phyloP scores from a whole-genome alignment of 2,329 filamentous ascomycete genomes.

The Rasamsonia emersonii region DNA sequence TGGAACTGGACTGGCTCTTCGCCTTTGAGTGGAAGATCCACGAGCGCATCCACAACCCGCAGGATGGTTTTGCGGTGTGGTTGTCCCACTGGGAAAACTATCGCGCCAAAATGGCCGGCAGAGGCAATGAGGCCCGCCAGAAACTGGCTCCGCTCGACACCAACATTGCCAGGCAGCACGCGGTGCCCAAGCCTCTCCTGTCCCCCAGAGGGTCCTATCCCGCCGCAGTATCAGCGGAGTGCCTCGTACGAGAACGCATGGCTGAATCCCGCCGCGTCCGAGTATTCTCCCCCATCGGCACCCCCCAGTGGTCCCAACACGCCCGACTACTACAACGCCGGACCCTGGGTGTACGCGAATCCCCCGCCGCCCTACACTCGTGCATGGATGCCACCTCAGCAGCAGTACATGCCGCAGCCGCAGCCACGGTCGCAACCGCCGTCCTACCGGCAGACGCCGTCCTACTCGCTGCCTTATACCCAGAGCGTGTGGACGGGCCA shows the following conservation, averaged over 20 bases:
- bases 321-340: conserved; percentile 38
- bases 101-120: conserved; percentile 43
- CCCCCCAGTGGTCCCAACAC: conserved; percentile 41
- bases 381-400: conserved; percentile 28
- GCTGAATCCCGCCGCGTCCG: conserved; percentile 40
- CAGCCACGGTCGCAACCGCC: conserved; percentile 36
- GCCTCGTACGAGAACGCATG: conserved; percentile 42
- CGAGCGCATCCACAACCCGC: conserved; percentile 69
- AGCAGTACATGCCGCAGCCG: conserved; percentile 25
- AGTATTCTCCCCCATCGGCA: conserved; percentile 44
- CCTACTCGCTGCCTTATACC: conserved; percentile 39
- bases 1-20: conserved; percentile 81
- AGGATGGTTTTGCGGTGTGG: conserved; percentile 59
- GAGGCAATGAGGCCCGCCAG: conserved; percentile 37
- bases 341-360: conserved; percentile 35
- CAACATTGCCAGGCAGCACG: conserved; percentile 47
- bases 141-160: conserved; percentile 58
- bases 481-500: conserved; percentile 41
- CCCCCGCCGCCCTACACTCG: conserved; percentile 34
- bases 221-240: conserved; percentile 42
- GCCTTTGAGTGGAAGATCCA: conserved; percentile 79
- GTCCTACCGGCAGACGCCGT: conserved; percentile 40
- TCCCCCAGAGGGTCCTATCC: conserved; percentile 41
- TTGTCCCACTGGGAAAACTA: conserved; percentile 58
- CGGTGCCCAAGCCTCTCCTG: conserved; percentile 42